These are phyloP conservation scores for Rhododendron vialii DNA, from an alignment of 148 eudicot species.

Conservation along the genomic window DNA sequence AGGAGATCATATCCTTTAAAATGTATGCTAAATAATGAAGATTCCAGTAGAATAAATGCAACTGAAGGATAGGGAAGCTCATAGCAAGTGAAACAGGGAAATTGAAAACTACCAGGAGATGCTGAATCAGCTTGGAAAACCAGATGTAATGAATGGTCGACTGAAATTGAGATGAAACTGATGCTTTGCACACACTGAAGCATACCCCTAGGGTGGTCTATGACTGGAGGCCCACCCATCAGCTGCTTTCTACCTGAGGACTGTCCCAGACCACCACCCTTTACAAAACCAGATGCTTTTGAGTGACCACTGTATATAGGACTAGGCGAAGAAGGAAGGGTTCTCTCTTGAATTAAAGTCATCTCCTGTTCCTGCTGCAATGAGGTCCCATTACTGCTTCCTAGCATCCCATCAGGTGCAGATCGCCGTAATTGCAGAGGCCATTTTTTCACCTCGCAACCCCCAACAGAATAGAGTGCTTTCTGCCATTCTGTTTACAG, in stretches of 20 bases:
- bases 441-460: constrained; percentile 93
- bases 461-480: constrained; percentile 82
- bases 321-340: constrained; percentile 70
- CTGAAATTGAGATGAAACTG: constrained; percentile 71
- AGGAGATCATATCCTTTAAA: not conserved
- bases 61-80: not conserved
- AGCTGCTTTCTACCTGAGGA: constrained; percentile 64
- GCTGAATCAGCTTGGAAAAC: constrained; percentile 70
- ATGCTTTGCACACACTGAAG: constrained; percentile 92
- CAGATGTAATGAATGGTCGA: constrained; percentile 87
- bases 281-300: constrained; percentile 65
- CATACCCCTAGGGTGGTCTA: constrained; percentile 76
- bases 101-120: constrained; percentile 46
- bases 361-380: constrained; percentile 90
- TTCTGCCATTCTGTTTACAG: constrained; percentile 89
- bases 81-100: not conserved
- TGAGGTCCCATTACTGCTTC: constrained; percentile 63
- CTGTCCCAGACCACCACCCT: constrained; percentile 84
- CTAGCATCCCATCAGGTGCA: constrained; percentile 65
- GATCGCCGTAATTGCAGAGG: constrained; percentile 82
- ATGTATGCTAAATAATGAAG: not conserved
- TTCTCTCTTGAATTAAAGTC: constrained; percentile 58
- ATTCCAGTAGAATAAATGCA: constrained; percentile 1
- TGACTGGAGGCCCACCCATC: constrained; percentile 55
- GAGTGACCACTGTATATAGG: constrained; percentile 70